Evolutionary conservation across 2,329 filamentous ascomycete species (phyloP), one percentile per base, ranked within the genome.

Genomic region (Microdochium bolleyi): DNA sequence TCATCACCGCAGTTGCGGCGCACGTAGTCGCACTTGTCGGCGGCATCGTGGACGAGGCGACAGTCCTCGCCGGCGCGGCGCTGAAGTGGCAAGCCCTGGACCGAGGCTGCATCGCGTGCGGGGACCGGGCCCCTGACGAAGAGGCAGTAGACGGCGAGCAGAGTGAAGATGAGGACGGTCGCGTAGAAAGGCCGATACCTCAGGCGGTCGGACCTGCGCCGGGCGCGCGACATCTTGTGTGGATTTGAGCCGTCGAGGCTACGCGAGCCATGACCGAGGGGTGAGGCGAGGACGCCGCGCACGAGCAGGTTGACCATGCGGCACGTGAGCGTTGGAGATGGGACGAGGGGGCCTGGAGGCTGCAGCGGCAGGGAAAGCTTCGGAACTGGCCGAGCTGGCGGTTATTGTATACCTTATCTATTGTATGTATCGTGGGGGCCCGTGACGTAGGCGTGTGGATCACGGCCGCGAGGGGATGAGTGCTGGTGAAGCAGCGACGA

Each of bases 21-120:
- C 54, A 97, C 83, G 70, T 94, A 97, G 60, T 84, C 84, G 74
- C 94, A 99, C 72, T 96, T 83, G 67, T 99, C 88, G 55, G 76
- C 64, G 51, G 84, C 87, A 49, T 80, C 71, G 68, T 94, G 89
- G 52, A 99, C 89, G 32, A 88, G 73, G 55, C 85, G 85, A 66
- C 94, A 99, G 74, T 92, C 72, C 49, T 70, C 59, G 49, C 63
- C 62, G 48, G 61, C 57, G 49, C 63, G 59, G 24, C 49, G 50
- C 37, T 54, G 55, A 32, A 60, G 57, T 52, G 50, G 50, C 16
- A 32, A 56, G 52, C 38, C 46, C 24, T 54, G 54, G 55, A 46
- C 61, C 54, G 66, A 62, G 55, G 59, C 58, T 53, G 64, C 55
- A 51, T 66, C 53, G 27, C 57, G 57, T 13, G 58, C 52, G 52